Percentiles rank a stretch among this genome's conserved stretches.
Evolutionary conservation across 805 yeast genomes (phyloP).

Genomic region (Kazachstania viticola): DNA sequence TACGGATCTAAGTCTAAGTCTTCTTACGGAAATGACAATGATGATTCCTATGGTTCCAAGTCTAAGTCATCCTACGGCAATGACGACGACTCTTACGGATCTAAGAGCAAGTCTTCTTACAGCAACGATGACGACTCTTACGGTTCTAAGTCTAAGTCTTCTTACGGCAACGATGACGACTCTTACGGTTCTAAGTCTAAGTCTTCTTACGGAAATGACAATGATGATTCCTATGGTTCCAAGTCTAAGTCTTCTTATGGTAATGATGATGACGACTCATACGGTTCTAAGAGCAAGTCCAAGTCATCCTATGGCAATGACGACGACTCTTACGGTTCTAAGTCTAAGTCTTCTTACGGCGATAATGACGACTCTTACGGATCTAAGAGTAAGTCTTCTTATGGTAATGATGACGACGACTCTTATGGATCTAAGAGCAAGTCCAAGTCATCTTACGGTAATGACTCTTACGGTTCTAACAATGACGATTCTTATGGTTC

Average conservation of each 20-base stretch:
- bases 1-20: conserved; percentile 20
- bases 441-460: conserved; percentile 14
- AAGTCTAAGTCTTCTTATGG: conserved; percentile 11
- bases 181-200: conserved; percentile 8
- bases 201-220: conserved; percentile 7
- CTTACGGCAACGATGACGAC: conserved; percentile 8
- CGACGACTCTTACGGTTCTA: conserved; percentile 24
- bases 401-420: conserved; percentile 13
- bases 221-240: conserved; percentile 17
- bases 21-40: conserved; percentile 20
- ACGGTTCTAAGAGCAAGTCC: conserved; percentile 11
- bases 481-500: conserved; percentile 15
- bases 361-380: conserved; percentile 17
- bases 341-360: conserved; percentile 10
- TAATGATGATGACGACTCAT: conserved; percentile 14
- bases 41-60: conserved; percentile 22
- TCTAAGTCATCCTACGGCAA: conserved; percentile 14
- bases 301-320: conserved; percentile 3
- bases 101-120: conserved; percentile 11
- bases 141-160: conserved; percentile 8
- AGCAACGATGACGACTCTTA: conserved; percentile 11
- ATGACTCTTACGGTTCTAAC: conserved; percentile 14
- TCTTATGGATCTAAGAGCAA: conserved; percentile 12
- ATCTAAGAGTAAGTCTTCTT: conserved; percentile 12
- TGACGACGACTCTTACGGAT: conserved; percentile 14